A percentile compares a stretch with the other conserved stretches of the same genome.
Evolutionary conservation across 1,284 basidiomycete species (phyloP).

Genomic region (Sporisorium scitamineum): DNA sequence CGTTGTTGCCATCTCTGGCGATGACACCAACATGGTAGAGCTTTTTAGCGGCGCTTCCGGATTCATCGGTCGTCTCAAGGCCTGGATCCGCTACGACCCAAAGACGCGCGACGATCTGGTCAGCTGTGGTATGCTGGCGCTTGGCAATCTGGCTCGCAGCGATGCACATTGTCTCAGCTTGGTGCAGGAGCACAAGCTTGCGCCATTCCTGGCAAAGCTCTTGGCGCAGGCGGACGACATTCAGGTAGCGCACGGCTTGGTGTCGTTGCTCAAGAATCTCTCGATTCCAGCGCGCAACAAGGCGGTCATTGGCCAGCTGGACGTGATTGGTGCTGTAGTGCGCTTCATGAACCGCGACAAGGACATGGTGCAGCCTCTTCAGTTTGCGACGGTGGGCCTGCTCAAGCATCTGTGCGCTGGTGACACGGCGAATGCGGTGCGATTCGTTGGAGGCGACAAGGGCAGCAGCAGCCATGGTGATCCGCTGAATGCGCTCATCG

Average conservation of each 20-base stretch:
- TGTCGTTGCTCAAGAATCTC: slow-evolving; percentile 61
- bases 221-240: slow-evolving; percentile 49
- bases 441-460: slow-evolving; percentile 73
- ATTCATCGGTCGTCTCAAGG: slow-evolving; percentile 80
- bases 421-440: slow-evolving; percentile 71
- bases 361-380: slow-evolving; percentile 74
- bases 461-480: neutral
- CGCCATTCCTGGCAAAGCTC: slow-evolving; percentile 49
- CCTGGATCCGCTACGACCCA: slow-evolving; percentile 75
- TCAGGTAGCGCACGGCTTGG: slow-evolving; percentile 56
- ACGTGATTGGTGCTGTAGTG: slow-evolving; percentile 31
- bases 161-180: slow-evolving; percentile 58
- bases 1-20: slow-evolving; percentile 84
- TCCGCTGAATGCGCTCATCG: slow-evolving; percentile 78
- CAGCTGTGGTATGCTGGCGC: slow-evolving; percentile 82
- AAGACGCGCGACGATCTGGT: slow-evolving; percentile 78
- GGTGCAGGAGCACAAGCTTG: slow-evolving; percentile 51
- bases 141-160: slow-evolving; percentile 81
- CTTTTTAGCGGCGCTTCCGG: slow-evolving; percentile 71
- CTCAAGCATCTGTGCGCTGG: slow-evolving; percentile 87
- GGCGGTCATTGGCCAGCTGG: slow-evolving; percentile 35
- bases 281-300: slow-evolving; percentile 62
- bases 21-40: slow-evolving; percentile 81
- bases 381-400: slow-evolving; percentile 86
- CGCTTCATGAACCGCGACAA: slow-evolving; percentile 44